Conservation (phyloP, 1,139 yeast genomes). For the Meyerozyma guilliermondii region DNA sequence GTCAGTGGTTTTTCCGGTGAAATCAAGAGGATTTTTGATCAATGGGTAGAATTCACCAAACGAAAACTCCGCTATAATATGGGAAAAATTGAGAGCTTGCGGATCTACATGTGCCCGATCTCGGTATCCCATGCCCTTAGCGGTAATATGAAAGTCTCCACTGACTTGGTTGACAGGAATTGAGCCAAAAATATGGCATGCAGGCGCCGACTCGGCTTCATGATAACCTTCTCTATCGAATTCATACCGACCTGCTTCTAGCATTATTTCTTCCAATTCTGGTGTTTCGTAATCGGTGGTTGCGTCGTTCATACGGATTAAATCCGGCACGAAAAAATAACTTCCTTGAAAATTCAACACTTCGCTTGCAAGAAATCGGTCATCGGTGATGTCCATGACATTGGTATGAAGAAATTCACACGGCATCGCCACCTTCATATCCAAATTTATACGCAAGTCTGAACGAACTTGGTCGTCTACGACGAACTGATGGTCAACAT, state of each 20-base stretch:
- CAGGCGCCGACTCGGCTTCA: constrained; percentile 53
- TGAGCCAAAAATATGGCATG: constrained; percentile 85
- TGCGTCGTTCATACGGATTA: constrained; percentile 37
- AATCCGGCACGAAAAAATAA: constrained; percentile 48
- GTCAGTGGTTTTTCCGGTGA: constrained; percentile 53
- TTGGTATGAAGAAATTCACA: constrained; percentile 73
- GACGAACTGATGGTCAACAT: constrained; percentile 68
- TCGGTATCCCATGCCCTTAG: constrained; percentile 60
- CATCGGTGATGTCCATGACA: constrained; percentile 74
- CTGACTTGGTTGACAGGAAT: constrained; percentile 81
- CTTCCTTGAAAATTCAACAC: constrained; percentile 63
- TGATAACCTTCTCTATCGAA: constrained; percentile 42
- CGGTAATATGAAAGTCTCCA: constrained; percentile 84
- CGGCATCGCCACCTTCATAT: constrained; percentile 78
- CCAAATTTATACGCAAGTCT: constrained; percentile 67
- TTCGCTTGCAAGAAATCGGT: constrained; percentile 73
- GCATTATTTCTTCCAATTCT: constrained; percentile 60
- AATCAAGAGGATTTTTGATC: constrained; percentile 80
- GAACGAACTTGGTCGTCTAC: constrained; percentile 64
- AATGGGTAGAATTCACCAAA: constrained; percentile 89
- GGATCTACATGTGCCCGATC: constrained; percentile 40
- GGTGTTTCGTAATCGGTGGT: constrained; percentile 54
- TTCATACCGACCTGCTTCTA: constrained; percentile 61
- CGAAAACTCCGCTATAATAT: constrained; percentile 79
- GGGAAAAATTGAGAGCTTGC: constrained; percentile 70